Base-by-base conservation (phyloP, 2,329 filamentous ascomycete species). In the Sporothrix humicola region DNA sequence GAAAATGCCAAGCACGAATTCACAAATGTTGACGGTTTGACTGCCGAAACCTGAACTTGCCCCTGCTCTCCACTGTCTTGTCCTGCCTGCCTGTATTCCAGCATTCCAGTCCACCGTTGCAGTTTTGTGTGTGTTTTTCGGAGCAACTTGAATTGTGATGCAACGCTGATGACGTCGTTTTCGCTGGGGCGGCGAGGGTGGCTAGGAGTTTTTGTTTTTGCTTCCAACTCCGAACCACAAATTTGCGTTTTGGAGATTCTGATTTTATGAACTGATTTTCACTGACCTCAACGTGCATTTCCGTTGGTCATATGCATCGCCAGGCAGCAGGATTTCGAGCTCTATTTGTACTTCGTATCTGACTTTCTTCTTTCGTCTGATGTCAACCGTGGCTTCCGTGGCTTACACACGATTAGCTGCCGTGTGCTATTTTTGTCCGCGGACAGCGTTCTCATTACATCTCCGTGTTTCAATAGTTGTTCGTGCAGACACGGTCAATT, bases 151-250 rank as follows among this genome's bases (percentile, higher is more conserved):
- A 46, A 52, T 68, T 68, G 65, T 13, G 23, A 31, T 52, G 63
- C 63, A 50, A 68, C 63, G 23, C 65, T 68, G 44, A 68, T 68
- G 65, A 68, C 46, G 65, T 68, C 65, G 63, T 13, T n/a, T 50
- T 13, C 4, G 46, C 12, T 52, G 23, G 23, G n/a, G n/a, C n/a
- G n/a, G n/a, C n/a, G n/a, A n/a, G n/a, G 31, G 31, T 7, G 31
- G 2, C 5, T 1, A 52, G 23, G 65, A 68, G 13, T 52, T 68
- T 52, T 37, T 8, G 7, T 52, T 68, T 68, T 68, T 68, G 42
- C 61, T 66, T 46, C 61, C 61, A 48, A 15, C 61, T 46, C 61
- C 61, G 61, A 48, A 3, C 61, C 61, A n/a, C 23, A 13, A 13
- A 9, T 2, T 48, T 31, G 54, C 10, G 4, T 10, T 10, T 44